phyloP scores from a whole-genome alignment of 2,329 filamentous ascomycete species.

The Colletotrichum salicis region DNA sequence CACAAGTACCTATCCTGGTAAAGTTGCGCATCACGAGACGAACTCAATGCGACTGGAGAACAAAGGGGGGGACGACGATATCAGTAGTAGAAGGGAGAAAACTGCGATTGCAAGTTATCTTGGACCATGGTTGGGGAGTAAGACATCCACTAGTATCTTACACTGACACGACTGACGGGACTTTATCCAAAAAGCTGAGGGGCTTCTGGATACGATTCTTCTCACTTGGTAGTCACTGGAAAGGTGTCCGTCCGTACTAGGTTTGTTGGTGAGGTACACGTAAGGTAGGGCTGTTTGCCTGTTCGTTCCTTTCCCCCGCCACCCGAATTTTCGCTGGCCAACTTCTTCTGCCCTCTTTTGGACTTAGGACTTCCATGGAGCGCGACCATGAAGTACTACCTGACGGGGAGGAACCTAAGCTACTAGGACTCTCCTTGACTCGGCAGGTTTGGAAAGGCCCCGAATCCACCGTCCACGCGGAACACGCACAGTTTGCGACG shows the following conservation, averaged over 20 bases:
- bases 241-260: too few species aligned
- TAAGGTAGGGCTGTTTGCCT: not conserved
- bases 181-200: too few species aligned
- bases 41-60: not conserved
- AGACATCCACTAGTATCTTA: not conserved
- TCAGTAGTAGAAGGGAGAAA: not conserved
- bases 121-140: not conserved
- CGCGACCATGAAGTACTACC: not conserved
- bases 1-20: not conserved
- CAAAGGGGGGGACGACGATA: not conserved
- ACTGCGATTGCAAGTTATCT: not conserved
- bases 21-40: conserved; percentile 2
- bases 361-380: not conserved
- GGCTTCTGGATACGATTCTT: too few species aligned
- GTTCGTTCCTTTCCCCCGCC: not conserved
- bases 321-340: conserved; percentile 9
- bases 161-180: not conserved
- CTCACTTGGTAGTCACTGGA: too few species aligned
- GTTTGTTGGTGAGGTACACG: too few species aligned
- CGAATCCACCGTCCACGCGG: conserved; percentile 2
- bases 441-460: not conserved
- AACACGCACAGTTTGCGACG: not conserved
- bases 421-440: not conserved
- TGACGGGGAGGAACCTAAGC: not conserved
- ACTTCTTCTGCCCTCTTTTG: conserved; percentile 7